These are phyloP conservation scores for Colletotrichum tabaci DNA, from an alignment of 2,329 filamentous ascomycete species.

Conservation along the genomic window DNA sequence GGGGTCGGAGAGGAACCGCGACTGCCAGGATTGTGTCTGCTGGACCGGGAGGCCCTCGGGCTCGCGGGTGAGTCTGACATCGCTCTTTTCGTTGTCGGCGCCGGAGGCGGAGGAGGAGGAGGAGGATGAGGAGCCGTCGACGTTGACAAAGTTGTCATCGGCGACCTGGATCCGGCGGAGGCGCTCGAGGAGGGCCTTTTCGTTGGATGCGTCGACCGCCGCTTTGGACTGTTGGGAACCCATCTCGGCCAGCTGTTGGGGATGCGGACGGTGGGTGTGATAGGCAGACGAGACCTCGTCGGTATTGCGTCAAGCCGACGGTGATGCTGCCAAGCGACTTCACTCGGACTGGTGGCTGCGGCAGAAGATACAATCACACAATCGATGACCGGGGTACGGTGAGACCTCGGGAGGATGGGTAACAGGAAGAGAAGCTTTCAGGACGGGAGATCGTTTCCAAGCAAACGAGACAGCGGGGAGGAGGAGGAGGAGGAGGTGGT, in stretches of 20 bases:
- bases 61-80: slow-evolving; percentile 56
- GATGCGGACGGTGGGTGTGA: too few relatives aligned
- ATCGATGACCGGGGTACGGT: not conserved
- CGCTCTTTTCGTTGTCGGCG: slow-evolving; percentile 67
- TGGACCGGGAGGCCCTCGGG: slow-evolving; percentile 66
- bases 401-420: not conserved
- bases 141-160: slow-evolving; percentile 67
- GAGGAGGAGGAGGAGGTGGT: too few relatives aligned
- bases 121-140: slow-evolving; percentile 52
- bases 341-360: not conserved
- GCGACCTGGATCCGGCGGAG: slow-evolving; percentile 62
- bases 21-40: slow-evolving; percentile 72
- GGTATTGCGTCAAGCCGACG: not conserved
- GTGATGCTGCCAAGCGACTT: not conserved
- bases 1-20: slow-evolving; percentile 73
- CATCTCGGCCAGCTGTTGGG: slow-evolving; percentile 51
- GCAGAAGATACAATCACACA: slow-evolving; percentile 21
- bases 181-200: slow-evolving; percentile 62
- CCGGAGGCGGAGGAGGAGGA: slow-evolving; percentile 47
- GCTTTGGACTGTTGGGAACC: slow-evolving; percentile 61
- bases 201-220: slow-evolving; percentile 49
- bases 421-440: not conserved
- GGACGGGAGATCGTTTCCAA: not conserved
- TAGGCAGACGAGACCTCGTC: too few relatives aligned
- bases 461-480: not conserved